Base-by-base conservation (phyloP, 345 rosid genomes). In the Reutealis trisperma region DNA sequence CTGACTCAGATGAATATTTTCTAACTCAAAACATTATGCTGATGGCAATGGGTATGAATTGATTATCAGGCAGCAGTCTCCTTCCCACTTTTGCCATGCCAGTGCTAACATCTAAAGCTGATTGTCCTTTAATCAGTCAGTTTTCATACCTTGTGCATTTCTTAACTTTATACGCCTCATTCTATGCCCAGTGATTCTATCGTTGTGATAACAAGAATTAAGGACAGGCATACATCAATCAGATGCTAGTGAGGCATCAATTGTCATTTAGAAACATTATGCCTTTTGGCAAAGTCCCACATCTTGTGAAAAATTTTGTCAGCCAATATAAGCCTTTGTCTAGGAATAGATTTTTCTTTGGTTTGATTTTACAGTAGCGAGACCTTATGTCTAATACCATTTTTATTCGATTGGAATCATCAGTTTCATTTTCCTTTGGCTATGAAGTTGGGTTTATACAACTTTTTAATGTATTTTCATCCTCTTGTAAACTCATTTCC, bases 1-100 rank as follows among this genome's bases (percentile, higher is more conserved):
- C 78, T 74, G 77, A 86, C 83, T 61, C 69, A 76, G 73, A 73
- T 63, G 79, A 73, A 79, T 78, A 74, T 32, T 45, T 68, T 30
- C 68, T 55, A 27, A 77, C 65, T n/a, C 63, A 49, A 66, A 79
- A 14, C n/a, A 32, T 22, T 67, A 75, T 63, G 71, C 80, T 71
- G 66, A 70, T 77, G 67, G 41, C 60, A 47, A 63, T 16, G 59
- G 72, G 41, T 63, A 41, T 74, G 42, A 60, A 67, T 68, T 70
- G 74, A 54, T n/a, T 57, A 18, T 68, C 57, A 44, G 12, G 45
- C 62, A 25, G 61, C 34, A 64, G 13, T 69, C 52, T 61, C 75
- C 72, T 59, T 49, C 76, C 55, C 32, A 54, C 41, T 74, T 76
- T 66, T 66, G 75, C 65, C 79, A 22, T 67, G 24, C 49, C 62